A percentile compares a stretch with the other conserved stretches of the same genome.
Conservation (phyloP, 305 asterid genomes). For the Plantago rigida region DNA sequence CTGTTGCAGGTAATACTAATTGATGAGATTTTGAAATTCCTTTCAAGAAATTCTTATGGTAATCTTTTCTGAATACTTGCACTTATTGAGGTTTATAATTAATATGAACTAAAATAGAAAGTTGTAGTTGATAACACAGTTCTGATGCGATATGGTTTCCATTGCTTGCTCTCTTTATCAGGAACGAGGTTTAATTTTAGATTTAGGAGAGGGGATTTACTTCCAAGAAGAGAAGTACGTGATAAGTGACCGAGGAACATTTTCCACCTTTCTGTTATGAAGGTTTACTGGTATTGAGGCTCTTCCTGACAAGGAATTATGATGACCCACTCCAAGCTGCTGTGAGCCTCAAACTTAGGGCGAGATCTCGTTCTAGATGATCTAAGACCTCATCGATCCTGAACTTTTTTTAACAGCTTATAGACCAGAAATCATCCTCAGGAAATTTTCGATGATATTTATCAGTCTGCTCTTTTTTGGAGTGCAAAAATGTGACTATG, state of each 20-base stretch:
- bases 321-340: too few relatives aligned
- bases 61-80: constrained; percentile 1
- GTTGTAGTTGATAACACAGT: neutral
- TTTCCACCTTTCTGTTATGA: neutral
- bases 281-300: neutral
- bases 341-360: too few relatives aligned
- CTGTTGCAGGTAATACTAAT: constrained; percentile 72
- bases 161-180: constrained; percentile 22
- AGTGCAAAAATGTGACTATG: too few relatives aligned
- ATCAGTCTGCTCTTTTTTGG: too few relatives aligned
- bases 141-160: constrained; percentile 18
- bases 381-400: too few relatives aligned
- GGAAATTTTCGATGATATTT: too few relatives aligned
- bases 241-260: constrained; percentile 40
- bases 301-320: too few relatives aligned
- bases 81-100: too few relatives aligned
- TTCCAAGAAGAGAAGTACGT: constrained; percentile 65
- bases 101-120: too few relatives aligned
- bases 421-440: too few relatives aligned
- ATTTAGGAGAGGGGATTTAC: constrained; percentile 68
- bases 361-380: too few relatives aligned
- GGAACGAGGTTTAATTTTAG: constrained; percentile 58
- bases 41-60: constrained; percentile 62
- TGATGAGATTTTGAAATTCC: constrained; percentile 86
- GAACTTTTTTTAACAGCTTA: too few relatives aligned